Evolutionary conservation across 306 rosid genomes (phyloP), one percentile per base, ranked within the genome.

Genomic region (Gillenia trifoliata): DNA sequence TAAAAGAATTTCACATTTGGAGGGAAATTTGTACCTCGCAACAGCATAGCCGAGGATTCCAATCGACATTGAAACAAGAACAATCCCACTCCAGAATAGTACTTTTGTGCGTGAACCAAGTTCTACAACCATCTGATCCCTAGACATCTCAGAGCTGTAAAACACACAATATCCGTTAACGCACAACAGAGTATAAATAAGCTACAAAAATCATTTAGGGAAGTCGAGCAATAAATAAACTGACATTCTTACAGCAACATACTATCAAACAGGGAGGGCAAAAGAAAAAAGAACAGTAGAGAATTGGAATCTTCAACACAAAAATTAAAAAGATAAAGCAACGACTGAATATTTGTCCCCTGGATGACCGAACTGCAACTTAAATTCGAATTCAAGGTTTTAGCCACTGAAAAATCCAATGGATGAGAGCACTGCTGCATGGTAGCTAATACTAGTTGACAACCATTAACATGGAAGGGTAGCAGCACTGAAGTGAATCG

Each of bases 121-220:
- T 69, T 89, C 89, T 43, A 64, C 56, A 77, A 93, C 82, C 92
- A 93, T 91, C 85, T 88, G 88, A 75, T 93, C 94, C 86, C 91
- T 91, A 31, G 76, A 86, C 91, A 85, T 77, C 73, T 89, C 93
- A 64, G 88, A 88, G 79, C 98, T 93, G 84, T 78, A 84, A 84
- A 70, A 67, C 75, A 31, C 4, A 83, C 34, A 78, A 50, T 17
- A 74, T 41, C 17, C 13, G 31, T 47, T 45, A 50, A 29, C 5
- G 6, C 34, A 31, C 34, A 31, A 47, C 61, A 16, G n/a, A 19
- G 36, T n/a, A n/a, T n/a, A n/a, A n/a, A n/a, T n/a, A n/a, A n/a
- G n/a, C n/a, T n/a, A n/a, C n/a, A n/a, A n/a, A n/a, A n/a, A n/a
- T 38, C 41, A 38, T 38, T 38, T 11, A 38, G 11, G 11, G 41